phyloP scores from a whole-genome alignment of 306 rosid species.

The Trifolium fragiferum region DNA sequence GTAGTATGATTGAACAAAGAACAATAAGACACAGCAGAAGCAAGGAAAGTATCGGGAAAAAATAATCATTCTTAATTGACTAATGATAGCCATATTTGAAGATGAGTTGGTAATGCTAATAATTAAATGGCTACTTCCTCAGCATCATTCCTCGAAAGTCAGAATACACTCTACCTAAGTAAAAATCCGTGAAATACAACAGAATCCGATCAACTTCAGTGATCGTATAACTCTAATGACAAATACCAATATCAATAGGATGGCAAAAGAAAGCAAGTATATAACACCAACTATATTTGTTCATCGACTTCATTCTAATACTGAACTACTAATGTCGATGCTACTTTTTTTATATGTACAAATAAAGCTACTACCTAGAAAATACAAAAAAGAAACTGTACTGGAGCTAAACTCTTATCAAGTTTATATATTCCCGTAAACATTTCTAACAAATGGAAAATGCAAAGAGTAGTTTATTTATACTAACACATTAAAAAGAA shows the following conservation, averaged over 20 bases:
- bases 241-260: background rate
- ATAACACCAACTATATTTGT: slow-evolving; percentile 10
- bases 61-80: slow-evolving; percentile 18
- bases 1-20: slow-evolving; percentile 29
- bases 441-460: slow-evolving; percentile 16
- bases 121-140: slow-evolving; percentile 10
- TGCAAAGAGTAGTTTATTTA: background rate
- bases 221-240: slow-evolving; percentile 7
- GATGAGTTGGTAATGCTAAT: slow-evolving; percentile 5
- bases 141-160: slow-evolving; percentile 27
- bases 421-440: slow-evolving; percentile 23
- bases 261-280: slow-evolving; percentile 26
- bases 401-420: background rate
- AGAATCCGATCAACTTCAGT: slow-evolving; percentile 9
- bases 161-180: slow-evolving; percentile 28
- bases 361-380: slow-evolving; percentile 30
- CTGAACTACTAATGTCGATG: background rate
- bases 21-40: slow-evolving; percentile 22
- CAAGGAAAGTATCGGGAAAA: slow-evolving; percentile 28
- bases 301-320: slow-evolving; percentile 15
- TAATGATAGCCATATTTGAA: slow-evolving; percentile 16
- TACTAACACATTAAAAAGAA: slow-evolving; percentile 25
- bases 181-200: slow-evolving; percentile 31
- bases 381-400: slow-evolving; percentile 8
- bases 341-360: slow-evolving; percentile 17